Percentiles rank a stretch among this genome's conserved stretches.
Evolutionary conservation across 2,329 filamentous ascomycete species (phyloP).

Genomic region (Cladophialophora bantiana): DNA sequence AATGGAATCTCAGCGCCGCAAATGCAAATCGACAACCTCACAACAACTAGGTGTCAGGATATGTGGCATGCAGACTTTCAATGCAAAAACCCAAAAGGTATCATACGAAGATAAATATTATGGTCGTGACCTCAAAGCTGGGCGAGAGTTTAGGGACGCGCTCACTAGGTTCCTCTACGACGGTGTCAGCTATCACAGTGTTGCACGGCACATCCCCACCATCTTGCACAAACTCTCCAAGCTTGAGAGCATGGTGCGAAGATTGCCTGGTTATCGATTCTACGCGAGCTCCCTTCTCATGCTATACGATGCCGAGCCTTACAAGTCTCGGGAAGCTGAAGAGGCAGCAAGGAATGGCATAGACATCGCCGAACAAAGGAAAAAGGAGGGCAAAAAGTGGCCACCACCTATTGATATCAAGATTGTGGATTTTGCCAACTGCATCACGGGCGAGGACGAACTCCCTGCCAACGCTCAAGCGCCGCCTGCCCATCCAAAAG

Average conservation of each 20-base stretch:
- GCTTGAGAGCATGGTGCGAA: slow-evolving; percentile 81
- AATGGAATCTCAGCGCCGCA: slow-evolving; percentile 87
- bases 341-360: slow-evolving; percentile 37
- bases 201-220: slow-evolving; percentile 84
- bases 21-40: slow-evolving; percentile 92
- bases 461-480: slow-evolving; percentile 67
- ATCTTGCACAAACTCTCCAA: slow-evolving; percentile 83
- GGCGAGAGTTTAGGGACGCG: slow-evolving; percentile 85
- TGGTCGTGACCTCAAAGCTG: slow-evolving; percentile 84
- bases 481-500: slow-evolving; percentile 79
- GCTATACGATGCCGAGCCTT: slow-evolving; percentile 87
- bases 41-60: slow-evolving; percentile 89
- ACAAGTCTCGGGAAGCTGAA: slow-evolving; percentile 44
- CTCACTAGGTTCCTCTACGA: slow-evolving; percentile 91
- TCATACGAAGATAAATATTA: slow-evolving; percentile 99
- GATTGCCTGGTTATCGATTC: slow-evolving; percentile 84
- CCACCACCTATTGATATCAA: slow-evolving; percentile 80
- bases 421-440: slow-evolving; percentile 98
- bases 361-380: slow-evolving; percentile 39
- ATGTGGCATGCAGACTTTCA: slow-evolving; percentile 96
- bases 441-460: slow-evolving; percentile 83
- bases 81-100: slow-evolving; percentile 80
- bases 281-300: slow-evolving; percentile 95
- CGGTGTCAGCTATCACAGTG: slow-evolving; percentile 78
- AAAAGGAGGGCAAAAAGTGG: slow-evolving; percentile 41